Base-by-base conservation (phyloP, 306 rosid genomes). In the Dryas drummondii region DNA sequence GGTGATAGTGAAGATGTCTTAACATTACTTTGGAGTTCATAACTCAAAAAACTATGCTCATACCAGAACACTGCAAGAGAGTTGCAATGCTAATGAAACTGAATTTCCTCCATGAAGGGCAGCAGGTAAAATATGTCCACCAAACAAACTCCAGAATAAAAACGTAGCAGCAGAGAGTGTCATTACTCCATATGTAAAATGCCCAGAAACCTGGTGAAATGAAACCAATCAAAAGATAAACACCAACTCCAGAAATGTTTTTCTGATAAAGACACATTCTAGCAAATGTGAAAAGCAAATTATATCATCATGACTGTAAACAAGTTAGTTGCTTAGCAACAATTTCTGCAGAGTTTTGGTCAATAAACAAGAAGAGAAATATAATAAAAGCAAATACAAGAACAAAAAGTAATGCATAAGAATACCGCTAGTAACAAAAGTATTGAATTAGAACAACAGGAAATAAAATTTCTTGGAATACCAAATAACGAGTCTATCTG, bases 41-140 rank as follows among this genome's bases (percentile, higher is more conserved):
- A 51, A 7, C 26, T 42, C 69, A 66, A 7, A 48, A 61, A 41
- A 27, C 60, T 52, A 50, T 72, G 75, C 65, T 22, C 91, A 80
- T 94, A 94, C 98, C 96, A 94, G 83, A 75, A 94, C 98, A 83
- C 93, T 88, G 87, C 98, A 91, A 82, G 98, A 91, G 80, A 94
- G 97, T 86, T 94, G 98, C 89, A 94, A 76, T 48, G 98, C 97
- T 81, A 94, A 79, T 51, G 98, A 91, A 80, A 91, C 87, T 66
- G 97, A 50, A 87, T 84, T 90, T 79, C 97, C 97, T 72, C 90
- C 94, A 46, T 82, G 75, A 52, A 86, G 44, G 69, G 94, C 77
- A 75, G 91, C 73, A 77, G 96, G 96, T 72, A 94, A 79, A 82
- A 91, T 79, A 51, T 64, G 91, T 53, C 88, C 48, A 19, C 97